These are phyloP conservation scores for Allomyces javanicus DNA, from an alignment of 192 early-diverging fungal species.

Conservation along the genomic window DNA sequence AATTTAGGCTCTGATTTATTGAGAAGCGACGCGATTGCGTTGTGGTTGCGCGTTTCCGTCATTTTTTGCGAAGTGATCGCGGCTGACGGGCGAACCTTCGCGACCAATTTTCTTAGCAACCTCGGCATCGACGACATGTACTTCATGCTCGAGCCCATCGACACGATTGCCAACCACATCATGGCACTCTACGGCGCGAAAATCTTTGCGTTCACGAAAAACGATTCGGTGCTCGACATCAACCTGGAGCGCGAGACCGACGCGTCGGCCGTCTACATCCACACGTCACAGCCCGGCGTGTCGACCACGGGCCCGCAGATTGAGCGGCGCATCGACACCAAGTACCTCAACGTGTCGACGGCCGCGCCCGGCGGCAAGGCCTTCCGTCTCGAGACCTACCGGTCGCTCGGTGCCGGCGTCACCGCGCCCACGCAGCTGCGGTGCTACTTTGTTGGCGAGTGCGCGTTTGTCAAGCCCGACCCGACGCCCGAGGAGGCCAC, in stretches of 20 bases:
- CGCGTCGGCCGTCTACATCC: slow-evolving; percentile 84
- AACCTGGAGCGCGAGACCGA: slow-evolving; percentile 79
- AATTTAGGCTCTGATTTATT: slow-evolving; percentile 1
- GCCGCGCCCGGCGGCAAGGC: slow-evolving; percentile 13
- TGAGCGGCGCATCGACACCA: slow-evolving; percentile 65
- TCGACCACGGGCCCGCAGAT: slow-evolving; percentile 62
- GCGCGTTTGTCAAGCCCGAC: slow-evolving; percentile 69
- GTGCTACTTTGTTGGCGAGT: slow-evolving; percentile 82
- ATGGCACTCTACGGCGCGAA: slow-evolving; percentile 90
- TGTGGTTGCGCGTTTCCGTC: not conserved
- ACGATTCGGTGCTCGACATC: slow-evolving; percentile 58
- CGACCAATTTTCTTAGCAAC: slow-evolving; percentile 30
- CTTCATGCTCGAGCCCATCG: slow-evolving; percentile 77
- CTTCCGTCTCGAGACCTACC: slow-evolving; percentile 87
- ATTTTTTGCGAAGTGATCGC: not conserved
- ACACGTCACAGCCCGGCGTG: slow-evolving; percentile 81
- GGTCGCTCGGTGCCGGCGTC: slow-evolving; percentile 80
- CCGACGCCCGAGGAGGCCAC: slow-evolving; percentile 46
- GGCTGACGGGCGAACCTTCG: too few relatives aligned
- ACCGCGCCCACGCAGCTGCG: slow-evolving; percentile 68
- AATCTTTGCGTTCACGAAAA: slow-evolving; percentile 76
- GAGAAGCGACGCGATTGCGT: too few relatives aligned
- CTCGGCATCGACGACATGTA: slow-evolving; percentile 98
- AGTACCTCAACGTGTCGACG: slow-evolving; percentile 63
- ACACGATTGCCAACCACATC: slow-evolving; percentile 86